Conservation (phyloP, 75 land plant species). For the Azolla pinnata region DNA sequence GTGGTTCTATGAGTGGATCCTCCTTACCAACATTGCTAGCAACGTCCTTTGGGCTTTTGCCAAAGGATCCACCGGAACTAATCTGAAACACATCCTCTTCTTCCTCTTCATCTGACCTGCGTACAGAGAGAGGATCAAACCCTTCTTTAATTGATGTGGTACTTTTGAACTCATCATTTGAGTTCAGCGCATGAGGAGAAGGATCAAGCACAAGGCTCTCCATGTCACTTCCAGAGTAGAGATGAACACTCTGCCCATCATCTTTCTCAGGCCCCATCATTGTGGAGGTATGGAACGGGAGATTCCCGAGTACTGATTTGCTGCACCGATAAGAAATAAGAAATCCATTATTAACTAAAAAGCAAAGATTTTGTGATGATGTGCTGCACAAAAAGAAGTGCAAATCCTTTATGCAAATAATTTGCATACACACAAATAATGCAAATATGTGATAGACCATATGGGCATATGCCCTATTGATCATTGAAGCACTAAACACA, state of each 20-base stretch:
- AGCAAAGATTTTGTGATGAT: too few species aligned
- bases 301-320: too few species aligned
- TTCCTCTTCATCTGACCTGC: not conserved
- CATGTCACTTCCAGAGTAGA: constrained; percentile 19
- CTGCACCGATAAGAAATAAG: too few species aligned
- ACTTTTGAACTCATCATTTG: constrained; percentile 21
- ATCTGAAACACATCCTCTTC: constrained; percentile 3
- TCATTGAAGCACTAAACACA: too few species aligned
- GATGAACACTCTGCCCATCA: constrained; percentile 5
- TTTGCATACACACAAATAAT: too few species aligned
- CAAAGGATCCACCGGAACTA: not conserved
- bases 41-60: constrained; percentile 1
- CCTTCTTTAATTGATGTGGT: constrained; percentile 19
- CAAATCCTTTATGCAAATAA: too few species aligned
- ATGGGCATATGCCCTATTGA: too few species aligned
- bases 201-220: constrained; percentile 23
- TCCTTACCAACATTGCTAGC: constrained; percentile 7
- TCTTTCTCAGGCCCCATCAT: constrained; percentile 30
- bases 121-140: constrained; percentile 3
- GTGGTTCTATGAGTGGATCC: constrained; percentile 10
- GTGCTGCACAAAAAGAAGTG: too few species aligned
- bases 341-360: too few species aligned
- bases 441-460: too few species aligned
- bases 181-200: constrained; percentile 17
- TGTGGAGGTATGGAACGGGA: too few species aligned